Evolutionary conservation across 2,329 filamentous ascomycete species (phyloP), one percentile per base, ranked within the genome.

Genomic region (Neonectria neomacrospora): DNA sequence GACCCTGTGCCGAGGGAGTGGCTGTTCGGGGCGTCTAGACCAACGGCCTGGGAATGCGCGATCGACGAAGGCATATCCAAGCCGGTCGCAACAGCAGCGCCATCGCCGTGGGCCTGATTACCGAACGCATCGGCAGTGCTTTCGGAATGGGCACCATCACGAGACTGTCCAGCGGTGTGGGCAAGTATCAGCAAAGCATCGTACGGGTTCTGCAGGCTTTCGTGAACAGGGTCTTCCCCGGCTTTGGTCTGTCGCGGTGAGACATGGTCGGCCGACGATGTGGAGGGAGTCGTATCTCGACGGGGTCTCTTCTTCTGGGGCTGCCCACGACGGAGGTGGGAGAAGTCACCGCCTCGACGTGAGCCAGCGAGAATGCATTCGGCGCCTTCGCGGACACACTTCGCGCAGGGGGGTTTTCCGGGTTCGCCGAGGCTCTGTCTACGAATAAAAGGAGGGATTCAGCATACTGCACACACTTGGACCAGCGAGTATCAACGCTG

Each of bases 381-480:
- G 6, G 58, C 62, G 2, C 62, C 62, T 58, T 62, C 58, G 16
- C 62, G 48, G 18, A 64, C 58, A 30, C 62, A 64, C 23, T 64
- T 64, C 41, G 42, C 58, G 44, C 62, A 62, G 34, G 62, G 62
- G 28, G 54, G 54, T 12, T 64, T 64, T 9, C 58, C 58, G 8
- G 62, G 48, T 20, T 58, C 58, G 2, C 54, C 54, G 23, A 54
- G 28, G 11, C 48, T 58, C n/a, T 57, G 54, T 47, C 63, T 65
- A 12, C 3, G 14, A 42, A 14, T 16, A 28, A 42, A 26, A 42
- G 30, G 8, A 26, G 30, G 30, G 20, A 58, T 5, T 39, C 28
- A 39, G 30, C 42, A 45, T 26, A 26, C 11, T n/a, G n/a, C 12
- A 26, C 14, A 26, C 42, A 26, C 10, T n/a, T n/a, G n/a, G n/a